Evolutionary conservation across 2,329 filamentous ascomycete species (phyloP), one percentile per base, ranked within the genome.

Genomic region (Cercospora nicotianae): DNA sequence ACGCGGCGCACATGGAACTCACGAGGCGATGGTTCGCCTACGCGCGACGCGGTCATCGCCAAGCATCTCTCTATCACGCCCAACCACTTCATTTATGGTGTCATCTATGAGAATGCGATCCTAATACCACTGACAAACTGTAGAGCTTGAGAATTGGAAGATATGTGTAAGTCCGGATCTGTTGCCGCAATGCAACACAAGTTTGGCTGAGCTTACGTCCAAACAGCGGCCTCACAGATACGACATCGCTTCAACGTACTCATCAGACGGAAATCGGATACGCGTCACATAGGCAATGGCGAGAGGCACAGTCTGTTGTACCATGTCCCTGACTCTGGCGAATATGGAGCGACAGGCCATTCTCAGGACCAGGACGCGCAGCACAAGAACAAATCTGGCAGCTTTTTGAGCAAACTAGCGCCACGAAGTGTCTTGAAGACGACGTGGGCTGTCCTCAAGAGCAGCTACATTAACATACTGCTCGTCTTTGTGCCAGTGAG

Each of bases 401-500:
- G 57, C 62, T 67, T 64, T 16, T 26, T 42, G 30, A 60, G 42
- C 31, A 59, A 28, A 36, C 33, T 67, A 18, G 36, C 42, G 20
- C 69, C 69, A n/a, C 58, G 45, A 28, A 33, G 58, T 23, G 18
- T 69, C 1, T 16, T 66, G 5, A 60, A 13, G 6, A 71, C 69
- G 3, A 36, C 64, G 0, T 67, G 67, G 67, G 64, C 66, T 3
- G 67, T 71, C 5, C 77, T 85, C 36, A 73, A 75, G 45, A 84
- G 81, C 80, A 84, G 82, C 77, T 84, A 83, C 78, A 87, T 85
- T 78, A 94, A 94, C 77, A 85, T 89, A 71, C 84, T 90, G 63
- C 88, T 95, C 70, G 82, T 92, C 68, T 89, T 90, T 75, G 91
- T 93, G 8, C 90, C 91, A 7, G 78, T 92, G 45, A 91, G 90